phyloP scores from a whole-genome alignment of 2,329 filamentous ascomycete species.

The Ambrosiella cleistominuta region DNA sequence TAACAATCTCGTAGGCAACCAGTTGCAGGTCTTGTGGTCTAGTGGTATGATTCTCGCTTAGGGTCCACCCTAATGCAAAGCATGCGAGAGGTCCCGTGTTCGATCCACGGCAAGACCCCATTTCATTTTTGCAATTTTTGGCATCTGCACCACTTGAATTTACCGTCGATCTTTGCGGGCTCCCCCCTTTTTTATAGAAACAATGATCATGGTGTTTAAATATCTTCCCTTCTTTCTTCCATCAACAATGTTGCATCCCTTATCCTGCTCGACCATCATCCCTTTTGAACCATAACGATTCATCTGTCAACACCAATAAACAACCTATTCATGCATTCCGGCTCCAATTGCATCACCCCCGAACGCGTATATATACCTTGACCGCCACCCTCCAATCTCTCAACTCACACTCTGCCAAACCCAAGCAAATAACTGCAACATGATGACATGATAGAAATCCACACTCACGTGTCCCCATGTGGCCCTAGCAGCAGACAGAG shows the following conservation, averaged over 20 bases:
- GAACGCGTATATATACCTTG: neutral
- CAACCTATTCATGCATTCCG: too few species aligned
- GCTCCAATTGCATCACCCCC: too few species aligned
- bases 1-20: neutral
- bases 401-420: too few species aligned
- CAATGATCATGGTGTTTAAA: neutral
- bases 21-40: slow-evolving; percentile 28
- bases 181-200: neutral
- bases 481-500: neutral
- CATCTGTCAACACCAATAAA: too few species aligned
- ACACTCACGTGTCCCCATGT: neutral
- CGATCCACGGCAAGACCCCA: slow-evolving; percentile 15
- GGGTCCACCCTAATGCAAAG: slow-evolving; percentile 26
- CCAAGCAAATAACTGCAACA: neutral
- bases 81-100: slow-evolving; percentile 17
- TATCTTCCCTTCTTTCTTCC: neutral
- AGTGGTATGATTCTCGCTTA: slow-evolving; percentile 59
- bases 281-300: too few species aligned
- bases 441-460: neutral
- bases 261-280: neutral
- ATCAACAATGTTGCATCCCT: neutral
- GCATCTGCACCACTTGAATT: neutral
- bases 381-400: too few species aligned
- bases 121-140: neutral
- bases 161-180: neutral